Conservation (phyloP, 140 eudicot species). For the Erigeron philadelphicus region DNA sequence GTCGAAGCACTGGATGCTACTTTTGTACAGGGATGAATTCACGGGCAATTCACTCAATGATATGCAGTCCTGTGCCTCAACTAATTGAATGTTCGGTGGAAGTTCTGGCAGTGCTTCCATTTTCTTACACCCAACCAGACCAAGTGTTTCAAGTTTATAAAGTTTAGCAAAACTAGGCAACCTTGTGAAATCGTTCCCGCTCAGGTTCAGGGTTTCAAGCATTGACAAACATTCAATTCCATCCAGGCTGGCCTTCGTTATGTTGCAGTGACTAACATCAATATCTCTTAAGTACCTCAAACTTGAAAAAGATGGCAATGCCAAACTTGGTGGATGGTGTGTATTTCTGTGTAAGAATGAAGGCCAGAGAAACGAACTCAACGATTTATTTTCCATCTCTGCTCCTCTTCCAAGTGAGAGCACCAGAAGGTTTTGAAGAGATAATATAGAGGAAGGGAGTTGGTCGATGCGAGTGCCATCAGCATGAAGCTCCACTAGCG, state of each 20-base stretch:
- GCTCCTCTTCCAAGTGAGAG: constrained; percentile 25
- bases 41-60: constrained; percentile 22
- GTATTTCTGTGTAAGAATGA: constrained; percentile 13
- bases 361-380: constrained; percentile 26
- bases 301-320: constrained; percentile 24
- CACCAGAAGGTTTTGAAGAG: constrained; percentile 27
- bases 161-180: constrained; percentile 17
- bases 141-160: constrained; percentile 23
- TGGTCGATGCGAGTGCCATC: constrained; percentile 20
- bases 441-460: constrained; percentile 25
- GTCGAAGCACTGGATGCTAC: constrained; percentile 26
- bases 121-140: constrained; percentile 32
- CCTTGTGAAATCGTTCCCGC: constrained; percentile 21
- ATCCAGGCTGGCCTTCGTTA: constrained; percentile 21
- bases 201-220: constrained; percentile 26
- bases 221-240: constrained; percentile 25
- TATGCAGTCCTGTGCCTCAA: constrained; percentile 34
- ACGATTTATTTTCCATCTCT: constrained; percentile 11
- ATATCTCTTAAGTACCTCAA: constrained; percentile 21
- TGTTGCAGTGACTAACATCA: constrained; percentile 23
- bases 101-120: constrained; percentile 40
- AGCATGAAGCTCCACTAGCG: constrained; percentile 31
- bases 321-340: constrained; percentile 19
- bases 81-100: constrained; percentile 27
- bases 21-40: constrained; percentile 13